These are phyloP conservation scores for Stellera chamaejasme DNA, from an alignment of 345 rosid genomes.

Conservation along the genomic window DNA sequence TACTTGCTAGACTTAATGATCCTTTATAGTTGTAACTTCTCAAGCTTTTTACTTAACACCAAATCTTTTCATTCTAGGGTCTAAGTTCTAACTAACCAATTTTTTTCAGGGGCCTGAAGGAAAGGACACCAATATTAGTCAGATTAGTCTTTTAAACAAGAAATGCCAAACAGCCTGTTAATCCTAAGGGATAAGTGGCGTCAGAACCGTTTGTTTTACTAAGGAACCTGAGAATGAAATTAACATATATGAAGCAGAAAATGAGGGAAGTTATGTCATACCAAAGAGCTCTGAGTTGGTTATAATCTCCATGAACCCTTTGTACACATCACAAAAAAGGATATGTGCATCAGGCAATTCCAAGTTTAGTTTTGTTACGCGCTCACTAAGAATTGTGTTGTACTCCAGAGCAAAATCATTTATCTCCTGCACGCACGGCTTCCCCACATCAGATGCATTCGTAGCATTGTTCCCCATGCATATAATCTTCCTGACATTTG, in stretches of 20 bases:
- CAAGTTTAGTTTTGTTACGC: slow-evolving; percentile 24
- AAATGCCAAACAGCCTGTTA: too few species aligned
- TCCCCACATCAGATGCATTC: not conserved
- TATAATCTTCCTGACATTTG: slow-evolving; percentile 38
- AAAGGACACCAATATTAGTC: too few species aligned
- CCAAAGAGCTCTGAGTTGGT: slow-evolving; percentile 28
- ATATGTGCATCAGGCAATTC: slow-evolving; percentile 35
- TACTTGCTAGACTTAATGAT: too few species aligned
- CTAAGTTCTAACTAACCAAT: too few species aligned
- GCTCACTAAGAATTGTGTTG: slow-evolving; percentile 35
- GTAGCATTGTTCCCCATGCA: slow-evolving; percentile 34
- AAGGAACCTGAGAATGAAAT: too few species aligned
- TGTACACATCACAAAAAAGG: slow-evolving; percentile 43
- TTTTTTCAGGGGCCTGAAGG: too few species aligned
- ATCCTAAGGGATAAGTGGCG: not conserved
- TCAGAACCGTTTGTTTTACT: not conserved
- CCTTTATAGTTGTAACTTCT: too few species aligned
- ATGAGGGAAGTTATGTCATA: slow-evolving; percentile 8
- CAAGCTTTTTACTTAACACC: too few species aligned
- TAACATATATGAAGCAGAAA: not conserved
- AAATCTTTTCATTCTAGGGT: too few species aligned
- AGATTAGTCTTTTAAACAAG: too few species aligned
- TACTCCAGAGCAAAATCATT: slow-evolving; percentile 42
- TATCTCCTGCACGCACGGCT: slow-evolving; percentile 35
- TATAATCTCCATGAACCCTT: slow-evolving; percentile 43